Base-by-base conservation (phyloP, 208 protist genomes). In the Trichomonas vaginalis region DNA sequence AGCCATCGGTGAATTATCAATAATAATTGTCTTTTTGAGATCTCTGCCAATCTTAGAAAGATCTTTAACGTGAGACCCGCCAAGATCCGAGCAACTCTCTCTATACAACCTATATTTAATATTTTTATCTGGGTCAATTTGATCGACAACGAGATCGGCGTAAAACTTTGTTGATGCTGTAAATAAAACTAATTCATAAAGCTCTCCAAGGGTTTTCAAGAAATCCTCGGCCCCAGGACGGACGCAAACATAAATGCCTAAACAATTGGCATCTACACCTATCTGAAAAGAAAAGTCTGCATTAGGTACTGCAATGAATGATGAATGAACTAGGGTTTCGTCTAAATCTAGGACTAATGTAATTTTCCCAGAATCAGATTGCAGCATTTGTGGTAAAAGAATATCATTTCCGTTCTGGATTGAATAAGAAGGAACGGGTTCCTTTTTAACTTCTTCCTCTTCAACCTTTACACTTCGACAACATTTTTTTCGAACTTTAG, bases 291-390 rank as follows among this genome's bases (percentile, higher is more conserved):
- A 80, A 80, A 42, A 95, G 35, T 95, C 92, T 32, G 92, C 10
- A 95, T 95, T 47, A 0, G 37, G 37, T 17, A 80, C 40, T 47
- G 46, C 92, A 1, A 51, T 70, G 46, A 95, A 95, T 46, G 92
- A 95, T 12, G 40, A 51, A 46, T 95, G 92, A 95, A 95, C 92
- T 32, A 95, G 92, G 6, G 92, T 95, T 80, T 95, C 92, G 46
- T 95, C 92, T 9, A 95, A 40, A 79, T 95, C 92, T 10, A 95
- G 48, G 3, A 95, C 92, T 14, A 95, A 27, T 42, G 40, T 51
- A 21, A 61, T 61, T 80, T 95, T 95, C n/a, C 56, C 56, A 70
- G 21, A 27, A 70, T 70, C 56, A 32, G 12, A 32, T 70, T 70
- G 56, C 56, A n/a, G 21, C 56, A 70, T 70, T 70, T 70, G 17